phyloP scores from a whole-genome alignment of 306 rosid genomes.

The Ceratonia siliqua region DNA sequence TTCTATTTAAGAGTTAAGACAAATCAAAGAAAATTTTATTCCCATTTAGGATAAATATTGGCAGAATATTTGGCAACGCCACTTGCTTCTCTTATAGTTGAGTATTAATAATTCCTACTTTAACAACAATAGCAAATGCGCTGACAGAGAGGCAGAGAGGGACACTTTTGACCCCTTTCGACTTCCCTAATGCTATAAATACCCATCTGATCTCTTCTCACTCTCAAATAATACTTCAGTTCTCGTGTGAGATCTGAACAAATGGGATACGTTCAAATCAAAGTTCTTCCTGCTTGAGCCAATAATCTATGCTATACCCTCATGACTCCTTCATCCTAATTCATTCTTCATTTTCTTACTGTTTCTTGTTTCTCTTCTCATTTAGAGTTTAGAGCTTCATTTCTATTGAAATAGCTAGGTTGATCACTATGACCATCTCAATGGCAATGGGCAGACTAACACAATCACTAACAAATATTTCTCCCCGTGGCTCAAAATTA shows the following conservation, averaged over 20 bases:
- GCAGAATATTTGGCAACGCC: constrained; percentile 42
- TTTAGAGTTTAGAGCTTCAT: not conserved
- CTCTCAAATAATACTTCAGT: constrained; percentile 21
- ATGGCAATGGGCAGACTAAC: constrained; percentile 43
- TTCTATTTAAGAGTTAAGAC: too few relatives aligned
- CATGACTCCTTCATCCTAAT: not conserved
- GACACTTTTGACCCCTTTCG: constrained; percentile 33
- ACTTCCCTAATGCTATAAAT: constrained; percentile 34
- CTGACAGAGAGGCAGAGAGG: constrained; percentile 26
- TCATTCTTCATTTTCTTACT: not conserved
- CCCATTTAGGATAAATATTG: too few relatives aligned
- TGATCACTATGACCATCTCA: constrained; percentile 41
- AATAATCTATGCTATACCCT: not conserved
- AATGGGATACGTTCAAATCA: not conserved
- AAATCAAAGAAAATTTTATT: too few relatives aligned
- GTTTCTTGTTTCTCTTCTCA: not conserved
- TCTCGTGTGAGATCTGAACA: constrained; percentile 5
- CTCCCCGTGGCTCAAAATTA: constrained; percentile 41
- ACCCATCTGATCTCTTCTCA: not conserved
- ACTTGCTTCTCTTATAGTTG: constrained; percentile 35
- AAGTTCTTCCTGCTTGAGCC: not conserved
- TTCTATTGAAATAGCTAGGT: not conserved
- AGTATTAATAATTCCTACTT: constrained; percentile 32
- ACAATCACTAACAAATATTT: constrained; percentile 44
- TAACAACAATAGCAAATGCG: too few relatives aligned